Base-by-base conservation (phyloP, 768 basidiomycete species). In the Suillus americanus region DNA sequence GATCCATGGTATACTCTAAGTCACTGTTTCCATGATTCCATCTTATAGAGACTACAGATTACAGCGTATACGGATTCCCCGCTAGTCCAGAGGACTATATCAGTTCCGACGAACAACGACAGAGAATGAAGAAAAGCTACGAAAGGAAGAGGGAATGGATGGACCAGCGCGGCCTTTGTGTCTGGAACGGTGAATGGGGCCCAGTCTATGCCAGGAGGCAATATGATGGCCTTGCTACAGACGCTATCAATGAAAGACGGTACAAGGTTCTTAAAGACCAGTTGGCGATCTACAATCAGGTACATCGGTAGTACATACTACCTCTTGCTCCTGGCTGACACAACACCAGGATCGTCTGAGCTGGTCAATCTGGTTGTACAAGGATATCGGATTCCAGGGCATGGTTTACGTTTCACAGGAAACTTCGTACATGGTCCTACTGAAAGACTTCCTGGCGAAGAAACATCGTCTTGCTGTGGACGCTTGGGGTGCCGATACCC, bases 331-430 rank as follows among this genome's bases (percentile, higher is more conserved):
- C 25, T 38, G 5, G 4, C 16, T 59, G 38, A 67, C 33, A n/a
- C 30, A 41, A 9, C 53, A 43, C 25, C 62, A 88, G 86, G 86
- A 86, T 68, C 85, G 84, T 30, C 74, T 89, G 62, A 87, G 85
- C 72, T 93, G 91, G 91, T 88, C 89, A 0, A 94, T 94, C 78
- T 94, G 93, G 93, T 77, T 92, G 23, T 94, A 91, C 84, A 94
- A 90, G 70, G 89, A 91, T 69, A 89, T 91, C 68, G 90, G 90
- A n/a, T 90, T 89, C 82, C 89, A 92, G 77, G 92, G 92, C 43
- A 92, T 94, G 91, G 88, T 90, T 33, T 85, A 90, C 75, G 80
- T 88, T 69, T 83, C 84, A 25, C 81, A 79, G 14, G 84, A 87
- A 16, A 87, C 91, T 4, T 82, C 89, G 3, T 94, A 92, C 78